Conservation (phyloP, 441 rosid species). For the Populus hybrid region DNA sequence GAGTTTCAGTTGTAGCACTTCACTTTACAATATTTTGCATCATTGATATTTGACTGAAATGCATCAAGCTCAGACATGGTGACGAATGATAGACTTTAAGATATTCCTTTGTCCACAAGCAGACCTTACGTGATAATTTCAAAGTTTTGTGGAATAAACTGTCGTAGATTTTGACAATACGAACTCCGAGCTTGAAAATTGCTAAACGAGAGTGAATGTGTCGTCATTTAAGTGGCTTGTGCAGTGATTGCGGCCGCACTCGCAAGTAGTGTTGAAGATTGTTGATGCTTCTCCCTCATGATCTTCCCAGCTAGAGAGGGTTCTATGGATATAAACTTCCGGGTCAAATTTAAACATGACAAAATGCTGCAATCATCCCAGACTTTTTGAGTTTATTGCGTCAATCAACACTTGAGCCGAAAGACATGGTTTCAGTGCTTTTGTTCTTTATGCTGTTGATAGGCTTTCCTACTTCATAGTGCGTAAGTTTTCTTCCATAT, state of each 20-base stretch:
- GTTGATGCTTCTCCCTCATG: slow-evolving; percentile 7
- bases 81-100: slow-evolving; percentile 16
- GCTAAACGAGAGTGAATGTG: background rate
- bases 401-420: slow-evolving; percentile 46
- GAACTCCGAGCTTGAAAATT: background rate
- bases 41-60: slow-evolving; percentile 26
- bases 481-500: slow-evolving; percentile 27
- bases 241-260: slow-evolving; percentile 23
- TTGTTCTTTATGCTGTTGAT: slow-evolving; percentile 33
- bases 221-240: slow-evolving; percentile 29
- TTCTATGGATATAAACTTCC: slow-evolving; percentile 12
- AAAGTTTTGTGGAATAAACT: slow-evolving; percentile 30
- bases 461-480: slow-evolving; percentile 20
- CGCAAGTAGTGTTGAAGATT: slow-evolving; percentile 17
- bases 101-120: slow-evolving; percentile 28
- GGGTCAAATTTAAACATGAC: slow-evolving; percentile 25
- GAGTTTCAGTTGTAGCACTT: background rate
- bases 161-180: slow-evolving; percentile 21
- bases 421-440: slow-evolving; percentile 47
- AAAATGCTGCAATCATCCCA: slow-evolving; percentile 28
- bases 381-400: slow-evolving; percentile 31
- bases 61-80: slow-evolving; percentile 16
- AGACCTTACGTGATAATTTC: slow-evolving; percentile 12
- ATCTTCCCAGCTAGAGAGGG: slow-evolving; percentile 6
- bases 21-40: background rate